phyloP scores from a whole-genome alignment of 495 filamentous ascomycete species.

The Penicillium arizonense region DNA sequence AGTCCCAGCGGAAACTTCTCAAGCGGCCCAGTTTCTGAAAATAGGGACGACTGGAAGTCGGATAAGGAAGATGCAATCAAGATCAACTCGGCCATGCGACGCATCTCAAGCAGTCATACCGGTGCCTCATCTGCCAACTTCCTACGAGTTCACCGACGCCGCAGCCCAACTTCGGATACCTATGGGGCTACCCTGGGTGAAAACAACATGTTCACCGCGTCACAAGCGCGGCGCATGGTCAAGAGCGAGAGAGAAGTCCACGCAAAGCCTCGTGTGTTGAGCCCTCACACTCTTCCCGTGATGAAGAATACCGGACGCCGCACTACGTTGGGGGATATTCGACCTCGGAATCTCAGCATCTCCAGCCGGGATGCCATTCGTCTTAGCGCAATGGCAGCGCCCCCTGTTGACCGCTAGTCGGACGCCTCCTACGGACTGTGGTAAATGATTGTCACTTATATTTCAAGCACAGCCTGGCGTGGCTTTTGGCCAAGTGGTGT shows the following conservation, averaged over 20 bases:
- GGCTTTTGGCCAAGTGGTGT: constrained; percentile 10
- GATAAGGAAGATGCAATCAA: constrained; percentile 57
- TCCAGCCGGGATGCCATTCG: constrained; percentile 44
- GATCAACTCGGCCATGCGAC: constrained; percentile 64
- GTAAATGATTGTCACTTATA: constrained; percentile 9
- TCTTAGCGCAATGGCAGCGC: constrained; percentile 38
- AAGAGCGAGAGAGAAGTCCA: constrained; percentile 60
- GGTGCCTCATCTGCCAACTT: constrained; percentile 26
- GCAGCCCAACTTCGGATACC: constrained; percentile 58
- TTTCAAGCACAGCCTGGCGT: constrained; percentile 15
- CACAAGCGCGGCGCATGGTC: constrained; percentile 69
- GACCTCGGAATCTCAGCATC: constrained; percentile 43
- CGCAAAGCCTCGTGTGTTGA: constrained; percentile 57
- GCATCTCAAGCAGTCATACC: constrained; percentile 42
- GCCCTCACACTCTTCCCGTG: constrained; percentile 64
- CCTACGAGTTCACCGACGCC: constrained; percentile 53
- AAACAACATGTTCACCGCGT: constrained; percentile 62
- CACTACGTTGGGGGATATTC: constrained; percentile 50
- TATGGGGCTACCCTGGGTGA: constrained; percentile 57
- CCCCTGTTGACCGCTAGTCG: constrained; percentile 17
- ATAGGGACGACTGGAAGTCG: constrained; percentile 44
- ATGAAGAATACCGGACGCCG: constrained; percentile 56
- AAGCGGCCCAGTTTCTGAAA: constrained; percentile 39
- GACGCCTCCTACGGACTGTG: constrained; percentile 15
- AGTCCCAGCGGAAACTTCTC: constrained; percentile 47